These are phyloP conservation scores for Ceratobasidium sp. DNA, from an alignment of 1,284 basidiomycete species.

Conservation along the genomic window DNA sequence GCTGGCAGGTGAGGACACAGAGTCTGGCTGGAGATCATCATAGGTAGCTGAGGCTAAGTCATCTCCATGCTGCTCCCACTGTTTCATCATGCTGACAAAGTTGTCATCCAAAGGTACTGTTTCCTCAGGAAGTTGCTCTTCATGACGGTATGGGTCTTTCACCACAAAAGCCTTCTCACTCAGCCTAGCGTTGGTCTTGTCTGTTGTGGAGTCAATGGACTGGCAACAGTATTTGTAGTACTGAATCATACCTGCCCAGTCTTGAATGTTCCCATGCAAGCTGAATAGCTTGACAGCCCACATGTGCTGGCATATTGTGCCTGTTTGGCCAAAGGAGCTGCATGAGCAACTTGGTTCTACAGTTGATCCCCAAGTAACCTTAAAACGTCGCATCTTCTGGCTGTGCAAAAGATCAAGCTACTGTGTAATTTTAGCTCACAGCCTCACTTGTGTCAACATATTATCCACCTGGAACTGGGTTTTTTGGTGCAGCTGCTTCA, in stretches of 20 bases:
- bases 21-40: not conserved
- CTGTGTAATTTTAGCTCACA: too few species aligned
- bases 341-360: not conserved
- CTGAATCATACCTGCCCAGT: slow-evolving; percentile 19
- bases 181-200: too few species aligned
- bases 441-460: too few species aligned
- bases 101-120: not conserved
- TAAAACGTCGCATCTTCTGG: not conserved
- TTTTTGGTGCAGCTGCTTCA: slow-evolving; percentile 6
- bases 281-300: slow-evolving; percentile 4
- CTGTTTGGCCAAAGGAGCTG: not conserved
- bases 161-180: not conserved
- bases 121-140: not conserved
- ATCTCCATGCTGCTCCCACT: not conserved
- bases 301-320: not conserved
- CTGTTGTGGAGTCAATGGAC: too few species aligned
- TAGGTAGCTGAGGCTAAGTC: not conserved
- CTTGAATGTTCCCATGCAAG: not conserved
- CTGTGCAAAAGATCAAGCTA: too few species aligned
- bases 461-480: too few species aligned
- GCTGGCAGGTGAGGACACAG: too few species aligned
- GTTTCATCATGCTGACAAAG: too few species aligned
- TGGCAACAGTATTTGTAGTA: too few species aligned
- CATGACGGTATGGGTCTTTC: not conserved
- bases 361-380: not conserved